Percentiles rank a stretch among this genome's conserved stretches.
Evolutionary conservation across 2,329 filamentous ascomycete species (phyloP).

Genomic region (Shiraia sp.): DNA sequence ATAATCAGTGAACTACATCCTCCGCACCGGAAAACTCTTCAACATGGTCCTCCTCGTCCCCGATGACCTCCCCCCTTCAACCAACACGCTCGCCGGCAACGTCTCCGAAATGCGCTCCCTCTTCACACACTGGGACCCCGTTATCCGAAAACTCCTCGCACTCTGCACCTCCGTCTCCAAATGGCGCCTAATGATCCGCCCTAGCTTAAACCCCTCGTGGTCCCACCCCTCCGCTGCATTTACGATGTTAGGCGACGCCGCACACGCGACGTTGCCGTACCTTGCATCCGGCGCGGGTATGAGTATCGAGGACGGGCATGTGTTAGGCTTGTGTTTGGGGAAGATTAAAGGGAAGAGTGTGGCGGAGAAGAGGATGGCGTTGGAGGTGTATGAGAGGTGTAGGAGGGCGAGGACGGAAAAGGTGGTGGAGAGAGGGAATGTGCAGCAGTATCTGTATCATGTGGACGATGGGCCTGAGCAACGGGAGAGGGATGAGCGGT

Average conservation of each 20-base stretch:
- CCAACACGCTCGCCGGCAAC: constrained; percentile 53
- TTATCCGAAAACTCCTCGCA: constrained; percentile 57
- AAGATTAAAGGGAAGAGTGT: constrained; percentile 48
- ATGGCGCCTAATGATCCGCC: constrained; percentile 63
- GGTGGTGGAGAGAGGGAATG: constrained; percentile 63
- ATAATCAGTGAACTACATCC: constrained; percentile 56
- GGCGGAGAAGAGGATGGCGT: constrained; percentile 42
- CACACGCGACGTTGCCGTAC: constrained; percentile 68
- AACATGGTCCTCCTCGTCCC: constrained; percentile 58
- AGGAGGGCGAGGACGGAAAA: constrained; percentile 62
- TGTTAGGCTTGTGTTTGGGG: constrained; percentile 60
- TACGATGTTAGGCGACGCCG: constrained; percentile 65
- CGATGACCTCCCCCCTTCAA: constrained; percentile 53
- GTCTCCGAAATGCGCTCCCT: constrained; percentile 59
- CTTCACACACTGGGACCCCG: constrained; percentile 63
- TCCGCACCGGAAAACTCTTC: constrained; percentile 54
- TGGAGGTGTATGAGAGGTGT: constrained; percentile 60
- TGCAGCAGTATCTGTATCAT: constrained; percentile 66
- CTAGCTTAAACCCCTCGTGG: constrained; percentile 59
- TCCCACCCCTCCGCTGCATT: constrained; percentile 60
- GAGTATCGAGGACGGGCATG: constrained; percentile 64
- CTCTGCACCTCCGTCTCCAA: constrained; percentile 64
- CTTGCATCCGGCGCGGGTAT: constrained; percentile 62
- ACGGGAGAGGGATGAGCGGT: constrained; percentile 52
- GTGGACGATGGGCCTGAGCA: constrained; percentile 63